phyloP scores from a whole-genome alignment of 331 rosid genomes.

The Pyracantha coccinea region DNA sequence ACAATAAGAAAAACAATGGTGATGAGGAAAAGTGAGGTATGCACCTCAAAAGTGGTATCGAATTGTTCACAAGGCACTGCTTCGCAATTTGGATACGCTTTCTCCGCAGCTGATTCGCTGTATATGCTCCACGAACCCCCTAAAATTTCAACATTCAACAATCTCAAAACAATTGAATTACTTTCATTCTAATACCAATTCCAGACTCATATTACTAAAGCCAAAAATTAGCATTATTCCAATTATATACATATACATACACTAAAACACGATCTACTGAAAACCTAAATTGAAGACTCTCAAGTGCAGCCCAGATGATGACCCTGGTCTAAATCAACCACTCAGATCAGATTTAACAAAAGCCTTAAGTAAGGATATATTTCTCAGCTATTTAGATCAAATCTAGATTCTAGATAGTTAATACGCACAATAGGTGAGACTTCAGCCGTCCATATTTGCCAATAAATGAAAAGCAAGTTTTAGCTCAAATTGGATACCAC shows the following conservation, averaged over 20 bases:
- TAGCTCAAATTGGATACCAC: background rate
- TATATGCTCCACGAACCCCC: conserved; percentile 96
- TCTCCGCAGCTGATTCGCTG: conserved; percentile 83
- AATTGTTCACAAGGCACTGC: conserved; percentile 97
- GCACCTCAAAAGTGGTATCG: conserved; percentile 83
- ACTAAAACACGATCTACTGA: background rate
- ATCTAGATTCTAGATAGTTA: background rate
- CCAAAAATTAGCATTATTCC: background rate
- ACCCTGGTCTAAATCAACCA: background rate
- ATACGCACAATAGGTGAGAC: background rate
- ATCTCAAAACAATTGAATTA: background rate
- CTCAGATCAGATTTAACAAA: background rate
- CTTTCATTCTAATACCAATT: background rate
- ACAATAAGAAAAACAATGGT: background rate
- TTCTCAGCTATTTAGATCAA: background rate
- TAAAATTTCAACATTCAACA: conserved; percentile 21
- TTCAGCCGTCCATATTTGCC: background rate
- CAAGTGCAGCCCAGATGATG: background rate
- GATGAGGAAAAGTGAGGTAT: background rate
- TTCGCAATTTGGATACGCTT: conserved; percentile 96
- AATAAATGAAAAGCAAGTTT: background rate
- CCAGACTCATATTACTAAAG: background rate
- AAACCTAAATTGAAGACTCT: background rate
- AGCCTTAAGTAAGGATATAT: background rate
- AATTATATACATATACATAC: background rate